phyloP scores from a whole-genome alignment of 75 land plant genomes.

The Selaginella tamariscina region DNA sequence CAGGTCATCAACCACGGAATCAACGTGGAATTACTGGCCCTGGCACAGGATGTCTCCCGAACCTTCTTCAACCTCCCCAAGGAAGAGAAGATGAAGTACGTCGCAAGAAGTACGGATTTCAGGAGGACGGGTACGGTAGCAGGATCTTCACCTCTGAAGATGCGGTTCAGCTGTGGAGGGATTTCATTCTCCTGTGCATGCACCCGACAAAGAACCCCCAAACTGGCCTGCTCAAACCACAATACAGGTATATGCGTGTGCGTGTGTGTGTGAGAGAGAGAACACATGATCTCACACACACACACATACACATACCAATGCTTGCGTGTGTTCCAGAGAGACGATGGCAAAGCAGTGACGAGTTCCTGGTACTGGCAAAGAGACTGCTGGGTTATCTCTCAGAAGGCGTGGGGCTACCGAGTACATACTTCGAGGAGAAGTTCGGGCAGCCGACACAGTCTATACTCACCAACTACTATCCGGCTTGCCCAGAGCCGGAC shows the following conservation, averaged over 20 bases:
- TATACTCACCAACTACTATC: conserved; percentile 2
- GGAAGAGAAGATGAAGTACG: conserved; percentile 1
- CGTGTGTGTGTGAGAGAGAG: not conserved
- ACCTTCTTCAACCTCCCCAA: conserved; percentile 3
- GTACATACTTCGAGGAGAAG: not conserved
- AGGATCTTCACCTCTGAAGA: not conserved
- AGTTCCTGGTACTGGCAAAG: not conserved
- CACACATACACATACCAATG: not conserved
- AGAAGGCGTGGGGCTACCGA: conserved; percentile 1
- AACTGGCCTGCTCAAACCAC: conserved; percentile 6
- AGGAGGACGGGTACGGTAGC: conserved; percentile 2
- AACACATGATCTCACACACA: not conserved
- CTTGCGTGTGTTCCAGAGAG: not conserved
- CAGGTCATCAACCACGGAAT: conserved; percentile 10
- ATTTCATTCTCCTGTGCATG: not conserved
- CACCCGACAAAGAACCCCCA: not conserved
- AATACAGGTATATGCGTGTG: not conserved
- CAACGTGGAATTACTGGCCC: not conserved
- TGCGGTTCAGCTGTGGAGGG: conserved; percentile 4
- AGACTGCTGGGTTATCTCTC: not conserved
- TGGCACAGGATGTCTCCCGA: not conserved
- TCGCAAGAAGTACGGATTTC: not conserved
- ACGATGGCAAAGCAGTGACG: not conserved
- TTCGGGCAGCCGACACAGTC: not conserved
- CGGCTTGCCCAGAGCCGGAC: not conserved